Evolutionary conservation across 2,329 filamentous ascomycete species (phyloP).

Genomic region (Hyphodiscus sp.): DNA sequence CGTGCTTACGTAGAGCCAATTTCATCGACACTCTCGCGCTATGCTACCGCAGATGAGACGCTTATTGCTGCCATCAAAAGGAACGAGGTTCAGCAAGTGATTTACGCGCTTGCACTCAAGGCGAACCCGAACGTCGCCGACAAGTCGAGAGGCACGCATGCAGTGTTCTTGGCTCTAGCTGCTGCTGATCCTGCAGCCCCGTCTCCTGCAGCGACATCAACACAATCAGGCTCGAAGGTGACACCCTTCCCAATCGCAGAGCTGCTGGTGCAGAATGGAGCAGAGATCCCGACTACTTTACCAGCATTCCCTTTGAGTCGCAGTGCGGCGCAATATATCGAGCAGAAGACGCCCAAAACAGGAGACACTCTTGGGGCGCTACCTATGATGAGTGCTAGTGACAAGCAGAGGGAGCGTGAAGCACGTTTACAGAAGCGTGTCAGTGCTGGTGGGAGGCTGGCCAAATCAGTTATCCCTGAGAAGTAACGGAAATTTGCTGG

Average conservation of each 20-base stretch:
- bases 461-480: conserved; percentile 32
- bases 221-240: conserved; percentile 35
- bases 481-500: conserved; percentile 15
- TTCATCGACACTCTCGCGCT: conserved; percentile 67
- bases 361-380: conserved; percentile 57
- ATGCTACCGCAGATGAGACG: conserved; percentile 75
- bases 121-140: conserved; percentile 86
- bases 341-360: conserved; percentile 56
- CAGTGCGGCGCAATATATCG: conserved; percentile 76
- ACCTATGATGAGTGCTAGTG: conserved; percentile 43
- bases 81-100: conserved; percentile 88
- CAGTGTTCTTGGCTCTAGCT: conserved; percentile 83
- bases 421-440: conserved; percentile 69
- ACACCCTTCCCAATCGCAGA: conserved; percentile 85
- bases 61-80: conserved; percentile 89
- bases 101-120: conserved; percentile 80
- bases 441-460: conserved; percentile 68
- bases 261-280: conserved; percentile 86
- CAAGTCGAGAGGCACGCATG: conserved; percentile 79
- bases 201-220: conserved; percentile 40
- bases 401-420: conserved; percentile 59
- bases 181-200: conserved; percentile 87
- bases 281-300: conserved; percentile 68
- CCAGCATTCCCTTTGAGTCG: conserved; percentile 79
- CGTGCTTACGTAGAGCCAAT: conserved; percentile 73